Evolutionary conservation across 2,329 filamentous ascomycete species (phyloP).

Genomic region (Epichloe scottii): DNA sequence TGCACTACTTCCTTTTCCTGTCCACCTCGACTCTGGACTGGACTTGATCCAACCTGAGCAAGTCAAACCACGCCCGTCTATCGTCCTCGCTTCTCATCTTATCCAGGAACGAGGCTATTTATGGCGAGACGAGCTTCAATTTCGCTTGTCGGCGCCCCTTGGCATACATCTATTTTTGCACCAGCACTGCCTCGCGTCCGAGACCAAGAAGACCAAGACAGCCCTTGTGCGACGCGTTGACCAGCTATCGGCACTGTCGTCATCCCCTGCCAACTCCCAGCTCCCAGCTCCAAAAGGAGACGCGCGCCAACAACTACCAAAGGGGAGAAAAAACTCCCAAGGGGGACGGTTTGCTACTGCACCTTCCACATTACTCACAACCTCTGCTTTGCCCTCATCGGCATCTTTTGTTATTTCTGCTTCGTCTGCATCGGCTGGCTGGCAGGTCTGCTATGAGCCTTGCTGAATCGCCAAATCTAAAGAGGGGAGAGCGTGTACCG

Average conservation of each 20-base stretch:
- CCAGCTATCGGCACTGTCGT: conserved; percentile 2
- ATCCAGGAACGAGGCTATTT: neutral
- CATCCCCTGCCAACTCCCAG: conserved; percentile 3
- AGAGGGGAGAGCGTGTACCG: conserved; percentile 7
- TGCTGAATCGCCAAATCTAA: conserved; percentile 14
- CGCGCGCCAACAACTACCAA: neutral
- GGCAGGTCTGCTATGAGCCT: conserved; percentile 16
- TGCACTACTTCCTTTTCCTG: neutral
- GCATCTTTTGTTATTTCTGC: neutral
- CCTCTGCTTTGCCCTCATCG: neutral
- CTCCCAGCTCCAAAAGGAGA: neutral
- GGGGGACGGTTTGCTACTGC: neutral
- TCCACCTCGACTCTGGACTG: neutral
- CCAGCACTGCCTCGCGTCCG: conserved; percentile 1
- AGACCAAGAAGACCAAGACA: neutral
- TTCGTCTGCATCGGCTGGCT: neutral
- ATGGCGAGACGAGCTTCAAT: neutral
- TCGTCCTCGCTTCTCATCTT: neutral
- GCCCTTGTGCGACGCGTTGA: conserved; percentile 1
- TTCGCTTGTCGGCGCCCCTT: conserved; percentile 1
- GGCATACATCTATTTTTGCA: neutral
- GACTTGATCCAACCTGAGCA: neutral
- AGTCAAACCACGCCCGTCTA: neutral
- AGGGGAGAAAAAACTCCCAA: neutral
- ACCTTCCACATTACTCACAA: neutral